Conservation (phyloP, 345 rosid species). For the Eucalyptus caleyi region DNA sequence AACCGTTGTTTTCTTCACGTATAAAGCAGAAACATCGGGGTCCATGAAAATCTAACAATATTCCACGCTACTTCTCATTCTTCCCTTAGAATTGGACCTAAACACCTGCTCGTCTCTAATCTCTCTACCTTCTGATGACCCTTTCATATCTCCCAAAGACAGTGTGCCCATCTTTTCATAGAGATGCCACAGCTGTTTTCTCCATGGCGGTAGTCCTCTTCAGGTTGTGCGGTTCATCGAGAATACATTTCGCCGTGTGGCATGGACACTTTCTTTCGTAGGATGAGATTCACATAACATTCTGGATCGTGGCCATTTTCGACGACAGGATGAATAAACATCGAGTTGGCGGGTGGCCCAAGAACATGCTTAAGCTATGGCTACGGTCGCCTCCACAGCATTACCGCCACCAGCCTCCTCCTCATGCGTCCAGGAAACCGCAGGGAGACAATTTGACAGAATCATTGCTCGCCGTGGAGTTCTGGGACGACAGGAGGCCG, state of each 20-base stretch:
- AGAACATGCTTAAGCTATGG: neutral
- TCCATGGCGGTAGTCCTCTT: neutral
- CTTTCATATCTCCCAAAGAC: neutral
- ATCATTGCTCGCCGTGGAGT: slow-evolving; percentile 1
- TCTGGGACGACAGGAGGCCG: neutral
- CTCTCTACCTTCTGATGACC: neutral
- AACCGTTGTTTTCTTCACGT: neutral
- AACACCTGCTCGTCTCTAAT: neutral
- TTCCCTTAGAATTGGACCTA: neutral
- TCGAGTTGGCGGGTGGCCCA: neutral
- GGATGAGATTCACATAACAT: neutral
- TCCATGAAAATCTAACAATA: neutral
- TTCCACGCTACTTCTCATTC: neutral
- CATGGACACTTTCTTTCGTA: neutral
- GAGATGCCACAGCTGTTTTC: neutral
- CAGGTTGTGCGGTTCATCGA: neutral
- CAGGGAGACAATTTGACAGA: neutral
- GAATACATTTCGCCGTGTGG: neutral
- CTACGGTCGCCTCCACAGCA: neutral
- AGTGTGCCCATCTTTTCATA: neutral
- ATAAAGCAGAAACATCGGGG: neutral
- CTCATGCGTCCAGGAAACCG: neutral
- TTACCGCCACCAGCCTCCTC: neutral
- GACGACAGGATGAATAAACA: neutral
- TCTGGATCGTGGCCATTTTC: neutral